Percentiles rank a stretch among this genome's conserved stretches.
phyloP scores from a whole-genome alignment of 768 basidiomycete species.

The Tulasnella sp. region DNA sequence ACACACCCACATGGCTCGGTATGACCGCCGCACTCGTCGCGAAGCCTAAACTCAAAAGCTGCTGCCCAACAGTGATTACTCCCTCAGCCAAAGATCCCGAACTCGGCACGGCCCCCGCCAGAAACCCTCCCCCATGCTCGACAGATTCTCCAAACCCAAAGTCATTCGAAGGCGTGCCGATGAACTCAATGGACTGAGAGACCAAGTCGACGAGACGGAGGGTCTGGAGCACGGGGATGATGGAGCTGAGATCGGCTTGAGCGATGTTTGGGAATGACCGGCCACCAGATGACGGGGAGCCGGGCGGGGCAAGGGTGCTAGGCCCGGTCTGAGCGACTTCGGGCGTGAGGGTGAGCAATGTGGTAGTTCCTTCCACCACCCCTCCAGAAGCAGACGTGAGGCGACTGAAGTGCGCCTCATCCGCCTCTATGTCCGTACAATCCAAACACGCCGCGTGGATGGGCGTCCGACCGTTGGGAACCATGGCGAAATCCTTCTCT shows the following conservation, averaged over 20 bases:
- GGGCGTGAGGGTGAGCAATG: slow-evolving; percentile 11
- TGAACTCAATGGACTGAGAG: slow-evolving; percentile 30
- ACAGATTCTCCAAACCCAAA: slow-evolving; percentile 61
- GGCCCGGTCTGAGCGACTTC: slow-evolving; percentile 3
- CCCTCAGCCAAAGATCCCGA: slow-evolving; percentile 61
- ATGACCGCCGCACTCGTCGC: slow-evolving; percentile 54
- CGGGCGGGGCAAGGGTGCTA: background rate
- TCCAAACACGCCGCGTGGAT: slow-evolving; percentile 72
- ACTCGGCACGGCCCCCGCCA: slow-evolving; percentile 67
- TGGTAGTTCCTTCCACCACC: background rate
- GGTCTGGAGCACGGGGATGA: slow-evolving; percentile 43
- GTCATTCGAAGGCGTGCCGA: slow-evolving; percentile 25
- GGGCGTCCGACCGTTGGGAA: slow-evolving; percentile 30
- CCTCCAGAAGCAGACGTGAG: slow-evolving; percentile 23
- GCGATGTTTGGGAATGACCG: slow-evolving; percentile 26
- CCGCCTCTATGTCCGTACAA: slow-evolving; percentile 49
- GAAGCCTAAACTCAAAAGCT: slow-evolving; percentile 66
- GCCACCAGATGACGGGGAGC: slow-evolving; percentile 22
- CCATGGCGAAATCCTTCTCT: slow-evolving; percentile 14
- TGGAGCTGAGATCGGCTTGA: slow-evolving; percentile 38
- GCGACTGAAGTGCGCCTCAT: slow-evolving; percentile 46
- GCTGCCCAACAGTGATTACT: slow-evolving; percentile 57
- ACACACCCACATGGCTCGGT: slow-evolving; percentile 55
- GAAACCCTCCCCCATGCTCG: slow-evolving; percentile 44
- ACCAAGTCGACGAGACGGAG: slow-evolving; percentile 54